phyloP scores from a whole-genome alignment of 768 basidiomycete species.

The Termitomyces titanicus region DNA sequence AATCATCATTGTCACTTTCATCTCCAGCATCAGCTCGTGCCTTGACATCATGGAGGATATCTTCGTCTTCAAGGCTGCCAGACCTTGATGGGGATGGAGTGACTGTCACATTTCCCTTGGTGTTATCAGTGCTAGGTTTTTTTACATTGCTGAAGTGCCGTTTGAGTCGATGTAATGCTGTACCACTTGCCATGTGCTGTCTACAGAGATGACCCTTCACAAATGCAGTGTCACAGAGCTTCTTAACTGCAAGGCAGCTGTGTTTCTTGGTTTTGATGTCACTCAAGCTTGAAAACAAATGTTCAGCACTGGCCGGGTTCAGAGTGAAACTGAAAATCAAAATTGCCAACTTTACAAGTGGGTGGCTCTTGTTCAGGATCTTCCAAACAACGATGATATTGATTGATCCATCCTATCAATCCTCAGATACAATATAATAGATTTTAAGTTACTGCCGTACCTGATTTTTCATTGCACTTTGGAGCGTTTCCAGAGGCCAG shows the following conservation, averaged over 20 bases:
- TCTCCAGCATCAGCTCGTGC: background rate
- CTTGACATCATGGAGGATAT: background rate
- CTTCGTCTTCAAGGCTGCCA: background rate
- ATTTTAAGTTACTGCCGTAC: background rate
- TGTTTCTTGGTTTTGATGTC: conserved; percentile 11
- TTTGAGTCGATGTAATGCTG: background rate
- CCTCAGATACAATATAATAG: background rate
- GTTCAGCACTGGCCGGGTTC: background rate
- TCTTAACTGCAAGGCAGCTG: background rate
- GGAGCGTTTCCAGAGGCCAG: too few relatives aligned
- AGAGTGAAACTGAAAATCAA: conserved; percentile 21
- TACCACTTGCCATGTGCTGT: background rate
- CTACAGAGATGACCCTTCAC: background rate
- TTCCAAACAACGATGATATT: conserved; percentile 5
- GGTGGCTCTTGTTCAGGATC: conserved; percentile 4
- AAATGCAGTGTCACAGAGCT: background rate
- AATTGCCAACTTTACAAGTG: conserved; percentile 21
- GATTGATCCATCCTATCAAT: background rate
- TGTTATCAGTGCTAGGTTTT: background rate
- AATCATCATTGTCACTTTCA: too few relatives aligned
- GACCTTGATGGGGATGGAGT: background rate
- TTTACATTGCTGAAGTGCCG: background rate
- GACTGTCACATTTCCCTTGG: background rate
- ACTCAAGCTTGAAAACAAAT: background rate
- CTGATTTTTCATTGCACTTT: background rate